Base-by-base conservation (phyloP, 75 land plant genomes). In the Sequoia sempervirens region DNA sequence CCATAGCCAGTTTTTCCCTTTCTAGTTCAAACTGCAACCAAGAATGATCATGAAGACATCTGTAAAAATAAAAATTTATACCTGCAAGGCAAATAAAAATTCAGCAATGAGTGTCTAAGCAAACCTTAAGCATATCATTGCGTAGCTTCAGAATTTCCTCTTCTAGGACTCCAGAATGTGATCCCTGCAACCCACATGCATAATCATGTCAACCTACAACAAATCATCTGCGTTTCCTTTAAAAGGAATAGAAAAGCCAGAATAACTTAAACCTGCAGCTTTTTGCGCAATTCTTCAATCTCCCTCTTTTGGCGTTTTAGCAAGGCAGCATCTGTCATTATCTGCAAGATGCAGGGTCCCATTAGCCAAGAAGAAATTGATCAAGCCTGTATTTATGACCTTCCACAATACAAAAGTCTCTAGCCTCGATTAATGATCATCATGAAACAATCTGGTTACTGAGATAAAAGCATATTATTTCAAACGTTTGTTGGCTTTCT, bases 71-170 rank as follows among this genome's bases (percentile, higher is more conserved):
- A 9, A 8, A 6, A 73, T 12, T 6, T 36, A 82, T 28, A 43
- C 4, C 32, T 14, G 4, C 3, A 86, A 14, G 81, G 61, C 17
- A 84, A 17, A 73, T 32, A 41, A 38, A 64, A 50, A 79, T 28
- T 9, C 12, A 82, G 18, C 61, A 32, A 45, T 46, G 36, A 34
- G 32, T 82, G 45, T 56, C 26, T 8, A 45, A 64, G 28, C 68
- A 80, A 58, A 96, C 99, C 97, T 96, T 94, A 28, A 96, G 90
- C 93, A 98, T 91, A 47, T 98, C 99, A 85, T 98, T 98, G 72
- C 99, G 81, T 23, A 96, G 89, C 80, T 91, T 93, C 64, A 96
- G 89, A 30, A 98, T 91, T 80, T 94, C 95, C 83, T 93, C 93
- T 88, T 98, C 98, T 56, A 97, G 84, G 50, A 90, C 93, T 70